Conservation (phyloP, 1,284 basidiomycete genomes). For the Afroboletus lepidellus region DNA sequence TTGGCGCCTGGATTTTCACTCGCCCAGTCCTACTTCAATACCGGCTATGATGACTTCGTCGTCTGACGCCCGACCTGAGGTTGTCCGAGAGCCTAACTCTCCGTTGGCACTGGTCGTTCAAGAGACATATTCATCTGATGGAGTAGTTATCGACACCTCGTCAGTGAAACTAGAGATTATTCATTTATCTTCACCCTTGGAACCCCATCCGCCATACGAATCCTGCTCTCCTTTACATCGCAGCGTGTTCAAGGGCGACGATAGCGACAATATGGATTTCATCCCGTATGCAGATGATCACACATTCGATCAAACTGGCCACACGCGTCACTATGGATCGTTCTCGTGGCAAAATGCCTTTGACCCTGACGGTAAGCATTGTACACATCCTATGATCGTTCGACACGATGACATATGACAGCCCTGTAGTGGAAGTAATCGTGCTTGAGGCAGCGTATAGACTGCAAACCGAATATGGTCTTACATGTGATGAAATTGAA, state of each 20-base stretch:
- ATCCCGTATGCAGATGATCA: slow-evolving; percentile 59
- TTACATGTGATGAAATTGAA: slow-evolving; percentile 44
- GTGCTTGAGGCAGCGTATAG: slow-evolving; percentile 43
- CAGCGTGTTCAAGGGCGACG: slow-evolving; percentile 54
- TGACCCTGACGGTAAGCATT: slow-evolving; percentile 51
- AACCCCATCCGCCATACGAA: slow-evolving; percentile 46
- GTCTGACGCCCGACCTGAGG: background rate
- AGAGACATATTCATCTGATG: slow-evolving; percentile 16
- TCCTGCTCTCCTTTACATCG: slow-evolving; percentile 46
- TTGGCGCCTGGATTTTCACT: slow-evolving; percentile 17
- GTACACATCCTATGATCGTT: background rate
- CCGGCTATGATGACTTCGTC: background rate
- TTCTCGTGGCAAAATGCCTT: slow-evolving; percentile 47
- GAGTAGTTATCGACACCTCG: slow-evolving; percentile 9
- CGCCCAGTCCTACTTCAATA: slow-evolving; percentile 2
- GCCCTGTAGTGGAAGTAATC: slow-evolving; percentile 44
- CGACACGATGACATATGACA: slow-evolving; percentile 15
- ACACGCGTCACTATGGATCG: slow-evolving; percentile 42
- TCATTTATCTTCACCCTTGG: slow-evolving; percentile 14
- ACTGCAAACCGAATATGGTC: slow-evolving; percentile 35
- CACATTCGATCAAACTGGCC: slow-evolving; percentile 40
- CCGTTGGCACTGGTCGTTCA: slow-evolving; percentile 6
- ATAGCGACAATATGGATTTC: slow-evolving; percentile 52
- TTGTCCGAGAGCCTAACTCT: background rate
- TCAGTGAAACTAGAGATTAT: slow-evolving; percentile 19